A percentile compares a stretch with the other conserved stretches of the same genome.
Evolutionary conservation across 78 protist genomes (phyloP).

Genomic region (Mantamonas sphyraenae): DNA sequence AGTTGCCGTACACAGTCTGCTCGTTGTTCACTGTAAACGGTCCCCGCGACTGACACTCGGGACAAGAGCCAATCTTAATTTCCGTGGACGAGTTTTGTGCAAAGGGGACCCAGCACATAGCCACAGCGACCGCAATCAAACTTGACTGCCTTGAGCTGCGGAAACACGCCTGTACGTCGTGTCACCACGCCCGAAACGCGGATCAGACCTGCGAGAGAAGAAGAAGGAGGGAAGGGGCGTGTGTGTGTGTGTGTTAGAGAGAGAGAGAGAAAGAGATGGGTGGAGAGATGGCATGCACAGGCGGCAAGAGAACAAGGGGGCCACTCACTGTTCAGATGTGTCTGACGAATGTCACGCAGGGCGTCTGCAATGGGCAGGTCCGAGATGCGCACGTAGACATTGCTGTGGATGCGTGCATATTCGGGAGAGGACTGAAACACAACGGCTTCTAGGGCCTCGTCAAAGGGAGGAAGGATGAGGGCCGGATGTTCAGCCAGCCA

Average conservation of each 20-base stretch:
- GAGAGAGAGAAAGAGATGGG: not conserved
- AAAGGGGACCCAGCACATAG: constrained; percentile 34
- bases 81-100: not conserved
- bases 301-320: constrained; percentile 31
- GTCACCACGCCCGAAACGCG: constrained; percentile 90
- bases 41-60: constrained; percentile 65
- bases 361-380: constrained; percentile 78
- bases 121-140: constrained; percentile 86
- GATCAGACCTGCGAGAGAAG: not conserved
- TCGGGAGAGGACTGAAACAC: too few relatives aligned
- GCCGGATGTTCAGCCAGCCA: too few relatives aligned
- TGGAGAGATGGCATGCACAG: not conserved
- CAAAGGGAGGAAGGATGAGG: too few relatives aligned
- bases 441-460: too few relatives aligned
- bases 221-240: too few relatives aligned
- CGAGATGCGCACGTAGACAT: constrained; percentile 89
- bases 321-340: constrained; percentile 72
- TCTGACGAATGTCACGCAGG: constrained; percentile 86
- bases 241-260: not conserved
- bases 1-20: constrained; percentile 90
- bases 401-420: too few relatives aligned
- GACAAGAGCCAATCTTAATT: constrained; percentile 31
- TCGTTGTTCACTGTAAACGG: constrained; percentile 76
- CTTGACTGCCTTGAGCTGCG: constrained; percentile 73
- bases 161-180: constrained; percentile 87